Evolutionary conservation across 129 eudicot genomes (phyloP), one percentile per base, ranked within the genome.

Genomic region (Apium graveolens): DNA sequence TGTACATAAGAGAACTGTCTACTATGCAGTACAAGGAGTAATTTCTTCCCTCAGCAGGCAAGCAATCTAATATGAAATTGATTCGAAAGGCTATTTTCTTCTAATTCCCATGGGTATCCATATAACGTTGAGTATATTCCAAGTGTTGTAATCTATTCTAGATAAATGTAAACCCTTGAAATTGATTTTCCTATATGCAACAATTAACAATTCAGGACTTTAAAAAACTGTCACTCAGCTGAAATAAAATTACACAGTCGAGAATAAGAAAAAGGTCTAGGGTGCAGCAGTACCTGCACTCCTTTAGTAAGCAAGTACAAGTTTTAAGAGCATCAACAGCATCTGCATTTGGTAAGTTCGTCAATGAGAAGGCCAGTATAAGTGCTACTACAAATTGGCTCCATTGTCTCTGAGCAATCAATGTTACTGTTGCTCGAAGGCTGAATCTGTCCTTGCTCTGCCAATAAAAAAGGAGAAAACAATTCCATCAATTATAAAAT

Each of bases 301-400:
- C 98, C 78, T 89, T 89, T 48, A 94, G 84, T 73, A 94, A 88
- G 84, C 98, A 94, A 79, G 93, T 32, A 89, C 93, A 89, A 60
- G 93, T 88, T 85, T 91, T 91, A 26, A 94, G 89, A 76, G 98
- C 96, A 84, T 94, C 98, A 69, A 89, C 97, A 49, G 98, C 98
- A 49, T 89, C 88, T 70, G 92, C 98, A 24, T 72, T 82, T 43
- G 98, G 95, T 83, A 82, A 75, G 49, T 86, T 72, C 21, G 87
- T 62, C 63, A 94, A 85, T 29, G 91, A 80, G 76, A 86, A 87
- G 72, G 88, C 84, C 80, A 91, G 48, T 82, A 90, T 77, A 18
- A 89, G 44, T n/a, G 97, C 90, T 70, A 90, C 78, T 78, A 87
- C 34, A 34, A 81, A 79, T 79, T 88, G 90, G 70, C 82, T 84